Evolutionary conservation across 2,329 filamentous ascomycete species (phyloP), one percentile per base, ranked within the genome.

Genomic region (Diplodia sapinea): DNA sequence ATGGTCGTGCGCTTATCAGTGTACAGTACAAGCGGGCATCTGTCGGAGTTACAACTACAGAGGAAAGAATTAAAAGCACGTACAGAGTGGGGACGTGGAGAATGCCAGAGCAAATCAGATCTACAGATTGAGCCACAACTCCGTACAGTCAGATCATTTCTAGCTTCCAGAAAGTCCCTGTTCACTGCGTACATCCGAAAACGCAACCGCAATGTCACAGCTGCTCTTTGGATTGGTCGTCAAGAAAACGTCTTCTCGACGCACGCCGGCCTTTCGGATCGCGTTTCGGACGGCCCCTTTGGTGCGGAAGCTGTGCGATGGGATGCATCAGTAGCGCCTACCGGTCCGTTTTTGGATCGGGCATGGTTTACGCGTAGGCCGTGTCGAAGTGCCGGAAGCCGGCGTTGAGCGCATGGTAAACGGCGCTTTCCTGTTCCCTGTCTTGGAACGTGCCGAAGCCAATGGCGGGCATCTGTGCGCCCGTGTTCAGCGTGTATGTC

Each of bases 201-300:
- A n/a, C n/a, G n/a, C n/a, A n/a, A n/a, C n/a, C n/a, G n/a, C n/a
- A n/a, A n/a, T n/a, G n/a, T n/a, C n/a, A n/a, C n/a, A n/a, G n/a
- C n/a, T n/a, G n/a, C n/a, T n/a, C n/a, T n/a, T n/a, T 40, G 90
- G 79, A 75, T 90, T 91, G 9, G 87, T 88, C 1, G 86, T 88
- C 70, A 91, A 82, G 77, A 90, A 91, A 69, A 91, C 79, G 68
- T 90, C 83, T 51, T 86, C 80, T 54, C 89, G 84, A 68, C 88
- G 88, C 12, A 91, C 83, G 50, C 89, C 84, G 36, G 86, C 86
- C 69, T 88, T 84, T 71, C 83, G 85, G 73, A 91, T 86, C n/a
- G 87, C 90, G 70, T 11, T 51, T 1, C 49, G 20, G 9, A 51
- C 26, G 49, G 26, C 23, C 23, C 12, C 2, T 15, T 51, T 20